phyloP scores from a whole-genome alignment of 108 stramenopile species.

The Cyclostephanos tholiformis region DNA sequence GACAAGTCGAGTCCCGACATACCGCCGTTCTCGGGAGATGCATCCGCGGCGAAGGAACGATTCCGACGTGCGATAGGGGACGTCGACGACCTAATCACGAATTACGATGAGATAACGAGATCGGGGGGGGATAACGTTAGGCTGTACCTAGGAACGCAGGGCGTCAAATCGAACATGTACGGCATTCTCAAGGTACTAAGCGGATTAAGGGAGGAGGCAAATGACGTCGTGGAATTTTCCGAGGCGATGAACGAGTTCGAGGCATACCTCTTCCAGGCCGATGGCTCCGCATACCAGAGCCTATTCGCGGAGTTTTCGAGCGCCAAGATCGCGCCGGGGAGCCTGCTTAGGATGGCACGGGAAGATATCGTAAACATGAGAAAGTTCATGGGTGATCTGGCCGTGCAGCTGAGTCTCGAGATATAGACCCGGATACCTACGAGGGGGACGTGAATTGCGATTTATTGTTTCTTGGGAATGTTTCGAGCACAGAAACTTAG shows the following conservation, averaged over 20 bases:
- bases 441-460: no score
- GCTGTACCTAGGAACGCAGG: conserved; percentile 62
- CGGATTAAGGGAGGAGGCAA: conserved; percentile 48
- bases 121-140: conserved; percentile 60
- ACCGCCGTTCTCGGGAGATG: conserved; percentile 9
- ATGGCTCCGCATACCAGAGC: conserved; percentile 62
- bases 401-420: conserved; percentile 49
- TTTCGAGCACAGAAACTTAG: no score
- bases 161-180: conserved; percentile 59
- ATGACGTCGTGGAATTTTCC: conserved; percentile 66
- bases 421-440: background rate
- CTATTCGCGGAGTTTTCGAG: conserved; percentile 65
- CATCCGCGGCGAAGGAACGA: conserved; percentile 48
- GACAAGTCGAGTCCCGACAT: conserved; percentile 25
- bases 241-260: conserved; percentile 66
- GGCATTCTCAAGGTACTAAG: conserved; percentile 62
- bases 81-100: conserved; percentile 50
- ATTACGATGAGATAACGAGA: conserved; percentile 55
- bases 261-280: conserved; percentile 58
- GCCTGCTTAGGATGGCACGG: conserved; percentile 55
- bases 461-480: no score
- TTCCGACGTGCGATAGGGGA: conserved; percentile 52
- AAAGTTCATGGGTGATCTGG: conserved; percentile 58
- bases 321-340: conserved; percentile 59
- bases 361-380: conserved; percentile 45